Evolutionary conservation across 2,329 filamentous ascomycete genomes (phyloP).

Genomic region (Verticillium nubilum): DNA sequence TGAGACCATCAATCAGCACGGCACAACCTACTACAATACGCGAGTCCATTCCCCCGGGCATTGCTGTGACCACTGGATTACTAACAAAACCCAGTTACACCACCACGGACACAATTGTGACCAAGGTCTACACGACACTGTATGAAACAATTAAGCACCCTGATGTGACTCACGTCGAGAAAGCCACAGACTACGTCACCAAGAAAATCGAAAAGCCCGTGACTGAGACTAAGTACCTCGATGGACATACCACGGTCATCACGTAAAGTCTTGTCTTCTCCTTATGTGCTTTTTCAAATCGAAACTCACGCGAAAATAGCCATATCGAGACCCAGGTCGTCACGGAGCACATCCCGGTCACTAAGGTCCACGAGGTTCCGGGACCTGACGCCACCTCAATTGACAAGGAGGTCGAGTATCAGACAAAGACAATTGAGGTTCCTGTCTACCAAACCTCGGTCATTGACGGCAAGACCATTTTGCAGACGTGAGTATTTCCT

Average conservation of each 20-base stretch:
- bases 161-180: constrained; percentile 28
- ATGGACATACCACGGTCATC: constrained; percentile 32
- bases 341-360: constrained; percentile 23
- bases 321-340: constrained; percentile 20
- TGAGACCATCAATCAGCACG: constrained; percentile 13
- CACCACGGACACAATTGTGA: constrained; percentile 20
- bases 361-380: constrained; percentile 25
- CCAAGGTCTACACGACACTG: constrained; percentile 23
- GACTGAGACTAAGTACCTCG: constrained; percentile 37
- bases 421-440: constrained; percentile 37
- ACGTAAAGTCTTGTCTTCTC: constrained; percentile 10
- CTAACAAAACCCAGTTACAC: constrained; percentile 12
- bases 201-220: constrained; percentile 38
- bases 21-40: constrained; percentile 15
- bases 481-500: constrained; percentile 12
- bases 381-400: constrained; percentile 30
- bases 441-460: constrained; percentile 39
- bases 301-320: background rate
- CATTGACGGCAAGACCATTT: constrained; percentile 31
- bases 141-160: constrained; percentile 28
- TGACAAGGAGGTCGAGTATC: constrained; percentile 30
- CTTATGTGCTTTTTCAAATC: too few relatives aligned
- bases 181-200: constrained; percentile 33
- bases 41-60: background rate
- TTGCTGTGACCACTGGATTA: background rate